Percentiles rank a stretch among this genome's conserved stretches.
These are phyloP conservation scores for Elaeis guineensis DNA, from an alignment of 176 grass and related monocot genomes.

Conservation along the genomic window DNA sequence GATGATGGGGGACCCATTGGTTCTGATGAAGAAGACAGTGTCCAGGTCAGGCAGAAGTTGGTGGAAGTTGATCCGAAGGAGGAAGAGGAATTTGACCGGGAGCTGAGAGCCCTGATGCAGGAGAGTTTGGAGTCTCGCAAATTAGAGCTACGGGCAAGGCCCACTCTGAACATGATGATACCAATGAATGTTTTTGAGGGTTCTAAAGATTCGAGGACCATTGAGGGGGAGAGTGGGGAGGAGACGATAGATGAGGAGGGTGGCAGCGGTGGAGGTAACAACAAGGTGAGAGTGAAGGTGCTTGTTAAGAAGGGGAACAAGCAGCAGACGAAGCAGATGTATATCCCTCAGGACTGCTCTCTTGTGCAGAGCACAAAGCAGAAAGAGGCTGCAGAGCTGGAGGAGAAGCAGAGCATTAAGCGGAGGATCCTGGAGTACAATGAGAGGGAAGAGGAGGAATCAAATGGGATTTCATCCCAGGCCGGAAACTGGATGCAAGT, in stretches of 20 bases:
- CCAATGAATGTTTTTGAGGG: conserved; percentile 95
- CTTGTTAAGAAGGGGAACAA: conserved; percentile 95
- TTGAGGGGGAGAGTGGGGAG: conserved; percentile 79
- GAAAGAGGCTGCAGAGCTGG: conserved; percentile 80
- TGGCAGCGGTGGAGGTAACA: conserved; percentile 32
- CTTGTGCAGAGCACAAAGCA: conserved; percentile 86
- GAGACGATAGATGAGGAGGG: conserved; percentile 89
- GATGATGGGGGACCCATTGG: conserved; percentile 58
- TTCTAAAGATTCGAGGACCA: conserved; percentile 43
- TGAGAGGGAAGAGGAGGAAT: conserved; percentile 93
- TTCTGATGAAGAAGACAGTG: conserved; percentile 88
- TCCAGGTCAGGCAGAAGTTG: conserved; percentile 74
- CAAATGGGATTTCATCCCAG: conserved; percentile 44
- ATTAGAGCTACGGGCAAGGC: conserved; percentile 65
- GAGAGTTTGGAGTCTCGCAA: conserved; percentile 91
- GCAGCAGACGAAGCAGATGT: conserved; percentile 94
- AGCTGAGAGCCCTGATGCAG: conserved; percentile 84
- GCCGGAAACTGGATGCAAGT: conserved; percentile 50
- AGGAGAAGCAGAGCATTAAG: conserved; percentile 89
- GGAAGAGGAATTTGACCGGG: conserved; percentile 91
- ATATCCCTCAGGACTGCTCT: conserved; percentile 70
- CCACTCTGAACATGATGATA: conserved; percentile 86
- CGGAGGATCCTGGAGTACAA: conserved; percentile 93
- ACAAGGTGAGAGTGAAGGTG: conserved; percentile 91
- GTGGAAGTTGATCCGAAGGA: conserved; percentile 82